These are phyloP conservation scores for Podosphaera aphanis DNA, from an alignment of 2,329 filamentous ascomycete genomes.

Conservation along the genomic window DNA sequence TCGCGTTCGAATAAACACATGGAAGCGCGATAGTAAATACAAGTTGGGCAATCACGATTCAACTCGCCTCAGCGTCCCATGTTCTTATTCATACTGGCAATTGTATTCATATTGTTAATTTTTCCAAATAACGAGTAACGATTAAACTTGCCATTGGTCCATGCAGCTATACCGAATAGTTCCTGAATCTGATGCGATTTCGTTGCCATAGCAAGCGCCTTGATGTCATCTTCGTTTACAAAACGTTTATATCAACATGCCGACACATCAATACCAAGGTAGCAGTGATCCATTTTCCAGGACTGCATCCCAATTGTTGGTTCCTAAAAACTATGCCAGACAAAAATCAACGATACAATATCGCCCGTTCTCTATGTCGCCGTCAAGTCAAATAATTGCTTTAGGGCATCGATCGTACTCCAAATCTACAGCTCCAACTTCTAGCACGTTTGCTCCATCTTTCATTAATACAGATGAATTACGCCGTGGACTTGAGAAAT, in stretches of 20 bases:
- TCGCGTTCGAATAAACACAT: too few relatives aligned
- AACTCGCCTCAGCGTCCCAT: background rate
- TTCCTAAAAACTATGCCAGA: constrained; percentile 27
- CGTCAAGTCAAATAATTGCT: constrained; percentile 8
- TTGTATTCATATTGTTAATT: background rate
- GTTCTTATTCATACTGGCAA: background rate
- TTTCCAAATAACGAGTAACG: background rate
- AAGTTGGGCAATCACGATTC: background rate
- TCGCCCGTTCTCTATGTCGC: constrained; percentile 36
- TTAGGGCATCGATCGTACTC: constrained; percentile 34
- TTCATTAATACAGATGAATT: constrained; percentile 83
- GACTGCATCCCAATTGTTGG: constrained; percentile 42
- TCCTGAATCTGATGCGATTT: background rate
- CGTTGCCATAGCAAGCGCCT: background rate
- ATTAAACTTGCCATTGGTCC: background rate
- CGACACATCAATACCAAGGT: constrained; percentile 42
- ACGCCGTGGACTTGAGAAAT: constrained; percentile 29
- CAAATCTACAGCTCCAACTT: constrained; percentile 35
- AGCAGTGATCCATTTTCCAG: constrained; percentile 63
- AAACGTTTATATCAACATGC: constrained; percentile 16
- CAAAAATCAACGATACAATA: constrained; percentile 52
- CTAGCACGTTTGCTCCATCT: constrained; percentile 77
- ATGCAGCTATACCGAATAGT: background rate
- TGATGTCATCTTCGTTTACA: background rate
- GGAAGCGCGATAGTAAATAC: background rate